phyloP scores from a whole-genome alignment of 169 alveolate species.

The Cryptosporidium andersoni region DNA sequence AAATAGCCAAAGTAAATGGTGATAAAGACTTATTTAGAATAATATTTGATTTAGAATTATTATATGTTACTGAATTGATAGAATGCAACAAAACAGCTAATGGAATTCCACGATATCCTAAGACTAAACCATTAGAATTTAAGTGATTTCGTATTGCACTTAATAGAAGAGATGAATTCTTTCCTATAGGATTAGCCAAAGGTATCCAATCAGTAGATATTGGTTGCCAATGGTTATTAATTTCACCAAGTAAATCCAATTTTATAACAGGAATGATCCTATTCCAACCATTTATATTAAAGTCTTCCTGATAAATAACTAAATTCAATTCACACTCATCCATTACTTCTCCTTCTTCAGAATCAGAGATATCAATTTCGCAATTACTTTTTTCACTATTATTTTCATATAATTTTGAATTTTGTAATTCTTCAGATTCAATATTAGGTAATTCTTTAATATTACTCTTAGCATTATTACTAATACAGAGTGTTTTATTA shows the following conservation, averaged over 20 bases:
- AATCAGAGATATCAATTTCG: background rate
- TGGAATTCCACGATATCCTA: slow-evolving; percentile 28
- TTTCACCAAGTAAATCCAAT: slow-evolving; percentile 7
- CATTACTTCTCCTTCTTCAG: slow-evolving; percentile 60
- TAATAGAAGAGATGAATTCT: background rate
- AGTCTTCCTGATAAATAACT: slow-evolving; percentile 16
- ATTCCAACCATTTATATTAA: slow-evolving; percentile 1
- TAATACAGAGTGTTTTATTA: background rate
- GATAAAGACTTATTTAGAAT: background rate
- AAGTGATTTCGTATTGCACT: background rate
- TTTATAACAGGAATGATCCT: slow-evolving; percentile 16
- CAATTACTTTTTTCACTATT: background rate
- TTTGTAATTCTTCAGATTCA: no score
- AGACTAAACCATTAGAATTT: slow-evolving; percentile 14
- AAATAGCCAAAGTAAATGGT: slow-evolving; percentile 13
- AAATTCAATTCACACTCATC: slow-evolving; percentile 29
- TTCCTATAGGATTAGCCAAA: slow-evolving; percentile 48
- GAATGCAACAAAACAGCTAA: background rate
- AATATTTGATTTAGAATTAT: background rate
- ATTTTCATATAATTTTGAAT: background rate
- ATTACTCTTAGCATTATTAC: no score
- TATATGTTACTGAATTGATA: background rate
- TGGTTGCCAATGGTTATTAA: slow-evolving; percentile 48
- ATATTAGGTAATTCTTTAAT: no score
- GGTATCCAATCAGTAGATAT: slow-evolving; percentile 29